Evolutionary conservation across 2,329 filamentous ascomycete species (phyloP).

Genomic region (Arthrobotrys musiformis): DNA sequence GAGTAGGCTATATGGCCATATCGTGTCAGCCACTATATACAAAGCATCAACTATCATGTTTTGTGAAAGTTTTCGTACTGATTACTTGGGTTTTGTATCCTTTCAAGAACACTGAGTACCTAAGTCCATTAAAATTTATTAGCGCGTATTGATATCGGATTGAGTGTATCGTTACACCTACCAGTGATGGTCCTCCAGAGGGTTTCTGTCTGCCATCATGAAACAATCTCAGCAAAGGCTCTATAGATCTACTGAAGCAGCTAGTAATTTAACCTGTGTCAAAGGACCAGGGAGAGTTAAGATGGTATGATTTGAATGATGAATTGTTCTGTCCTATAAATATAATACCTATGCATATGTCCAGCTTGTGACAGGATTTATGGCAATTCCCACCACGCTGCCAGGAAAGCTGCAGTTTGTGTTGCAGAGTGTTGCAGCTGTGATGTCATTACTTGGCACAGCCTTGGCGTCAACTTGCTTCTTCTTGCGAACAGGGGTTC

Average conservation of each 20-base stretch:
- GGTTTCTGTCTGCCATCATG: slow-evolving; percentile 37
- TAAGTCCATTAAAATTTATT: not conserved
- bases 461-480: not conserved
- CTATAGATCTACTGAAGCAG: not conserved
- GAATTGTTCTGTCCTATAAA: not conserved
- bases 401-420: not conserved
- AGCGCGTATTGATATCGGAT: not conserved
- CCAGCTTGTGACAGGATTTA: not conserved
- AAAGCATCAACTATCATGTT: not conserved
- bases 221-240: not conserved
- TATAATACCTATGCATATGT: no score
- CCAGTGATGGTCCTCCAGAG: slow-evolving; percentile 39
- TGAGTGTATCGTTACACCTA: slow-evolving; percentile 3
- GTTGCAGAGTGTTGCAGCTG: slow-evolving; percentile 19
- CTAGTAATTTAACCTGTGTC: not conserved
- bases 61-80: not conserved
- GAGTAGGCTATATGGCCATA: slow-evolving; percentile 15
- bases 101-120: slow-evolving; percentile 52
- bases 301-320: not conserved
- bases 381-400: no score
- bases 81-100: slow-evolving; percentile 40
- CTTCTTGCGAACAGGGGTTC: not conserved
- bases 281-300: not conserved
- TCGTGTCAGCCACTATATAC: not conserved
- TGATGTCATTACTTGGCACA: slow-evolving; percentile 9